Evolutionary conservation across 257 asterid species (phyloP).

Genomic region (Solanum pimpinellifolium): DNA sequence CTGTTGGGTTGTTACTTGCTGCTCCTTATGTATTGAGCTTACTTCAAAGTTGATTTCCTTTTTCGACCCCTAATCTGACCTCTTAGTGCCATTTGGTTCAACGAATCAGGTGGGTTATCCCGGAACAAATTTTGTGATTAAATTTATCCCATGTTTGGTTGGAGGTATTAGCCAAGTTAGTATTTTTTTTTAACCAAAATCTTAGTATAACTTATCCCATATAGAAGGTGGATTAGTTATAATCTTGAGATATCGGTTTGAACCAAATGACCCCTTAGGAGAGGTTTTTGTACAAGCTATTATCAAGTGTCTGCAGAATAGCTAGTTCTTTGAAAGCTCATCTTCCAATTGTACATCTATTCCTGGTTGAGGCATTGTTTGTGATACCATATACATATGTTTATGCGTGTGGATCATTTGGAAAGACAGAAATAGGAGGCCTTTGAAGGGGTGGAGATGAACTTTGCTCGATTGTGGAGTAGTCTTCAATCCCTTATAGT

Average conservation of each 20-base stretch:
- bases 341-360: not conserved
- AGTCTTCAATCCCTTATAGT: not conserved
- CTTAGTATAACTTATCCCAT: not conserved
- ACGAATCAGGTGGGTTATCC: not conserved
- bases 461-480: not conserved
- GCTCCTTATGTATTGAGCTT: not conserved
- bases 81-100: not conserved
- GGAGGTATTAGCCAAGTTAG: not conserved
- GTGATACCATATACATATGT: not conserved
- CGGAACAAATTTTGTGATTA: not conserved
- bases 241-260: not conserved
- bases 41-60: not conserved
- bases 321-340: not conserved
- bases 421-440: not conserved
- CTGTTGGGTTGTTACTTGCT: not conserved
- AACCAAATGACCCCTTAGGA: not conserved
- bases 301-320: not conserved
- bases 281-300: not conserved
- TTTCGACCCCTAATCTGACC: not conserved
- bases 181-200: not conserved
- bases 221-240: not conserved
- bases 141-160: not conserved
- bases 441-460: not conserved
- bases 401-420: not conserved
- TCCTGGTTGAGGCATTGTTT: not conserved